Percentiles rank a stretch among this genome's conserved stretches.
Evolutionary conservation across 139 green algal species (phyloP).

Genomic region (Yamagishiella unicocca): DNA sequence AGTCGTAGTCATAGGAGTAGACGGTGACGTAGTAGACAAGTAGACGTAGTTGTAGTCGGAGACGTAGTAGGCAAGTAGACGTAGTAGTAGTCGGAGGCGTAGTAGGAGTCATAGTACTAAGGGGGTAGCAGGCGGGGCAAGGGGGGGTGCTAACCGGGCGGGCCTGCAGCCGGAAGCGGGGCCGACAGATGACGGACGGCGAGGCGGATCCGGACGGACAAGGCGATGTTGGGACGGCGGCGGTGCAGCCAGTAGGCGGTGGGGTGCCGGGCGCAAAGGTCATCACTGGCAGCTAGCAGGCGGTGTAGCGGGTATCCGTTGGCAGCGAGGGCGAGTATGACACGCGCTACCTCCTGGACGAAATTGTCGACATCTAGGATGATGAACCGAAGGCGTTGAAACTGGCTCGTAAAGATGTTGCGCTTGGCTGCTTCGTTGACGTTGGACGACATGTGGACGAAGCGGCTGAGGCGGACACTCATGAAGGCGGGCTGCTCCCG

Average conservation of each 20-base stretch:
- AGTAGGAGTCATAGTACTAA: too few species aligned
- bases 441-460: not conserved
- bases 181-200: too few species aligned
- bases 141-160: too few species aligned
- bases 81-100: too few species aligned
- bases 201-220: too few species aligned
- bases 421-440: conserved; percentile 13
- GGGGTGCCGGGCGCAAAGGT: not conserved
- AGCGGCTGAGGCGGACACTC: not conserved
- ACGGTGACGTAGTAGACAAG: too few species aligned
- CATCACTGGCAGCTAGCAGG: not conserved
- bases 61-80: too few species aligned
- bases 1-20: too few species aligned
- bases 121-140: too few species aligned
- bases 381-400: not conserved
- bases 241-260: not conserved
- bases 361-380: conserved; percentile 2
- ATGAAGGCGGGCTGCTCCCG: not conserved
- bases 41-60: too few species aligned
- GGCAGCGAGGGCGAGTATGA: not conserved
- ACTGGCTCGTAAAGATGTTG: not conserved
- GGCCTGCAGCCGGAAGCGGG: too few species aligned
- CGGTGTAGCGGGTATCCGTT: not conserved
- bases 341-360: not conserved
- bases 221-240: not conserved